Evolutionary conservation across 2,329 filamentous ascomycete species (phyloP).

Genomic region (Whalleya microplaca): DNA sequence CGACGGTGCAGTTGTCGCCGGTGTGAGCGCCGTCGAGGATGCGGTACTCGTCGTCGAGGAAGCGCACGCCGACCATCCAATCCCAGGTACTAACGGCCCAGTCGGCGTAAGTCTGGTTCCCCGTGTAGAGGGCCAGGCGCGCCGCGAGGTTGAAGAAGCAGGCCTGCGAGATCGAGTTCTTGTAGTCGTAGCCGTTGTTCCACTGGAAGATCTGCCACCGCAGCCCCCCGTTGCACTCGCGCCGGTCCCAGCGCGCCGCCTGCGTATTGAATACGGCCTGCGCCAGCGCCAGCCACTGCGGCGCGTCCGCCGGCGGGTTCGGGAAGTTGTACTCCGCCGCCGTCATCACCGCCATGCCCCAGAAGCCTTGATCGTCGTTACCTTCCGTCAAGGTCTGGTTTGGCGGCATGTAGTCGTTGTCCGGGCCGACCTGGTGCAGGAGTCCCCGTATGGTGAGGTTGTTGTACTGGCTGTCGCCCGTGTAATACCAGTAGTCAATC

Average conservation of each 20-base stretch:
- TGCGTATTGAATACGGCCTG: constrained; percentile 84
- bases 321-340: constrained; percentile 72
- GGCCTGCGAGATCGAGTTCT: constrained; percentile 66
- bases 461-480: constrained; percentile 74
- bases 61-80: constrained; percentile 62
- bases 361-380: constrained; percentile 78
- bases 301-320: constrained; percentile 58
- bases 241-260: constrained; percentile 70
- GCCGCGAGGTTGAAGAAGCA: constrained; percentile 67
- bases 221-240: constrained; percentile 73
- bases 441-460: constrained; percentile 68
- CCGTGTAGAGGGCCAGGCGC: constrained; percentile 75
- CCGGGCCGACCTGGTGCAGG: constrained; percentile 72
- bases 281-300: constrained; percentile 72
- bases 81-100: constrained; percentile 78
- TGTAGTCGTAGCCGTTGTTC: constrained; percentile 83
- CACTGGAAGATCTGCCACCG: constrained; percentile 86
- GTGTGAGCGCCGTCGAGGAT: constrained; percentile 67
- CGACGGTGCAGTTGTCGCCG: constrained; percentile 57
- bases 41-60: constrained; percentile 63
- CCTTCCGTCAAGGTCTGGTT: constrained; percentile 71
- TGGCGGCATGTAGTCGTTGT: constrained; percentile 77
- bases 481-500: constrained; percentile 86
- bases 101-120: constrained; percentile 74
- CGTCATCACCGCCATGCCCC: constrained; percentile 71